Conservation (phyloP, 192 early-diverging fungal species). For the Coemansia sp. region DNA sequence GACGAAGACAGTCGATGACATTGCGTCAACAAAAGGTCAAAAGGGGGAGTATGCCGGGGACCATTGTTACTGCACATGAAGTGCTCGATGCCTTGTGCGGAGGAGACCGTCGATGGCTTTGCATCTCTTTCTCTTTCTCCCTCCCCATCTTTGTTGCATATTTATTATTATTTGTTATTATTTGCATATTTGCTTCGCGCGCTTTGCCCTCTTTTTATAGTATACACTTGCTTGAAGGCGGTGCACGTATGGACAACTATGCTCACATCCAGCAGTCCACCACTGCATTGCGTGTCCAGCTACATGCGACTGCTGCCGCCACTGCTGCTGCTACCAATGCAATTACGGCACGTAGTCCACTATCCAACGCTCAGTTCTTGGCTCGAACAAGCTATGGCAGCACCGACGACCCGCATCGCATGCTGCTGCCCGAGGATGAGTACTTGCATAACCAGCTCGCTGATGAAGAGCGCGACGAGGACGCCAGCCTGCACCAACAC, state of each 20-base stretch:
- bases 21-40: too few relatives aligned
- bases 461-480: not conserved
- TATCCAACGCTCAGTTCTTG: not conserved
- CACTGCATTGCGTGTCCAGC: conserved; percentile 7
- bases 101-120: not conserved
- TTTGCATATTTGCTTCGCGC: conserved; percentile 1
- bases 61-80: not conserved
- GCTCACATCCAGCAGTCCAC: conserved; percentile 17
- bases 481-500: not conserved
- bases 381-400: not conserved
- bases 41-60: not conserved
- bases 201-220: not conserved
- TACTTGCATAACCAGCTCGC: not conserved
- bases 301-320: not conserved
- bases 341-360: not conserved
- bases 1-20: too few relatives aligned
- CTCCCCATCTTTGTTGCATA: not conserved
- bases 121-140: not conserved
- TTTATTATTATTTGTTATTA: too few relatives aligned
- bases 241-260: conserved; percentile 1
- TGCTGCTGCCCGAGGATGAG: not conserved
- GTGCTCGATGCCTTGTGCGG: not conserved
- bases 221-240: not conserved
- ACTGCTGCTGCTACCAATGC: not conserved
- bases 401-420: not conserved